Conservation (phyloP, 208 protist genomes). For the Trypanosoma caninum region DNA sequence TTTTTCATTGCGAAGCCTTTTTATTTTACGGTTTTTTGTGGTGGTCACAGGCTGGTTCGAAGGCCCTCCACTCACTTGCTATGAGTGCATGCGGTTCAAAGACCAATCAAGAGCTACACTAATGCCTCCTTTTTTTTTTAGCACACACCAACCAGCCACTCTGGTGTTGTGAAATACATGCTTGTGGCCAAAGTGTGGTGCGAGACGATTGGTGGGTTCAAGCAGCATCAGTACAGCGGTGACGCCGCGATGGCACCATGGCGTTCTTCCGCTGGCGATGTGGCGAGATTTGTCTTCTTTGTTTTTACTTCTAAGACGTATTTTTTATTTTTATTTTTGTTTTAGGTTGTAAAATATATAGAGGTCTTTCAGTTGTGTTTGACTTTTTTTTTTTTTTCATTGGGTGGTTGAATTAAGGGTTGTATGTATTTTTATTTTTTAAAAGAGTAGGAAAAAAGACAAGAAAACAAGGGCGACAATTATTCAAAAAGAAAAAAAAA, state of each 20-base stretch:
- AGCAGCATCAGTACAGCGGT: conserved; percentile 41
- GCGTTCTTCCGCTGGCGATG: conserved; percentile 28
- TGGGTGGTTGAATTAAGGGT: background rate
- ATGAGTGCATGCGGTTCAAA: conserved; percentile 25
- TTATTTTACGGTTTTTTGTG: background rate
- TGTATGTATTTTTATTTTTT: too few species aligned
- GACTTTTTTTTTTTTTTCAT: conserved; percentile 4
- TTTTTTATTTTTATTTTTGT: conserved; percentile 2
- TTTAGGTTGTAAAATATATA: background rate
- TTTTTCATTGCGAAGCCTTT: background rate
- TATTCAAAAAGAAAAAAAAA: background rate
- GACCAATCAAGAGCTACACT: conserved; percentile 16
- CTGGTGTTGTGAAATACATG: conserved; percentile 13
- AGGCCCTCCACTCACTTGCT: conserved; percentile 19
- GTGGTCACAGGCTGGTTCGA: conserved; percentile 15
- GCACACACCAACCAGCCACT: conserved; percentile 36
- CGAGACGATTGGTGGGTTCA: conserved; percentile 14
- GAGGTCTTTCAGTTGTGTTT: background rate
- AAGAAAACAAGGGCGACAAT: too few species aligned
- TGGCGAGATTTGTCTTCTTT: conserved; percentile 15
- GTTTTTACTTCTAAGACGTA: background rate
- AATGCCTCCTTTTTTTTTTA: background rate
- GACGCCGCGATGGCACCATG: conserved; percentile 9
- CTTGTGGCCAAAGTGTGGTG: conserved; percentile 35
- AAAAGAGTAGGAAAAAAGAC: too few species aligned